Evolutionary conservation across 1,139 yeast species (phyloP).

Genomic region (Pneumocystis jirovecii): DNA sequence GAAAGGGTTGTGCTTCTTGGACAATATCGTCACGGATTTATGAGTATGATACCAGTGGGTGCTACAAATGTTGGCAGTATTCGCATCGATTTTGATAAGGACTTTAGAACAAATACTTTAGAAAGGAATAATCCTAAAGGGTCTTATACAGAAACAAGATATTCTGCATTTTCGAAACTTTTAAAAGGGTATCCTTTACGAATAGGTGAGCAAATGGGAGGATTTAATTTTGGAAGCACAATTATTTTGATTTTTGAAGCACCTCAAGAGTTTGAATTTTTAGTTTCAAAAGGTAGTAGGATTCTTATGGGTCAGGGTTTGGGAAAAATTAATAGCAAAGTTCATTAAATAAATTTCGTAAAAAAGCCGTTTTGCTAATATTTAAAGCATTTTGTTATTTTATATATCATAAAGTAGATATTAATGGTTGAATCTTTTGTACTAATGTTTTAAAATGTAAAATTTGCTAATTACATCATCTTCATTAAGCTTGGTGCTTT

Average conservation of each 20-base stretch:
- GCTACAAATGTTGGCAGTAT: conserved; percentile 98
- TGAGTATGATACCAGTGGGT: conserved; percentile 98
- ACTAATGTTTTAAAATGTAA: neutral
- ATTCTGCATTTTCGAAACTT: conserved; percentile 61
- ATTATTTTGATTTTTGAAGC: conserved; percentile 95
- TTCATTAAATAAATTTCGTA: neutral
- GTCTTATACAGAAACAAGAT: conserved; percentile 91
- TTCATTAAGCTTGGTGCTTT: neutral
- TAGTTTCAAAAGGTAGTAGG: conserved; percentile 52
- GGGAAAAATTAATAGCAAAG: neutral
- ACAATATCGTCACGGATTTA: conserved; percentile 92
- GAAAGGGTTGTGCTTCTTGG: conserved; percentile 94
- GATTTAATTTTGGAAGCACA: conserved; percentile 89
- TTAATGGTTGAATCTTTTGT: neutral
- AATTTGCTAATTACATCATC: neutral
- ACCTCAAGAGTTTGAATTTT: conserved; percentile 58
- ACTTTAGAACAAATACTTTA: conserved; percentile 55
- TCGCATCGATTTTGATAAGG: conserved; percentile 79
- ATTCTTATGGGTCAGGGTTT: conserved; percentile 65
- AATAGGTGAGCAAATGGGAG: conserved; percentile 95
- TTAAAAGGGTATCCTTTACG: conserved; percentile 77
- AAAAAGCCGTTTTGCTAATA: neutral
- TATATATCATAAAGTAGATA: neutral
- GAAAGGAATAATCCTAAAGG: conserved; percentile 19
- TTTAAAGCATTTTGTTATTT: neutral